Evolutionary conservation across 345 rosid genomes (phyloP).

Genomic region (Eucalyptus paniculata): DNA sequence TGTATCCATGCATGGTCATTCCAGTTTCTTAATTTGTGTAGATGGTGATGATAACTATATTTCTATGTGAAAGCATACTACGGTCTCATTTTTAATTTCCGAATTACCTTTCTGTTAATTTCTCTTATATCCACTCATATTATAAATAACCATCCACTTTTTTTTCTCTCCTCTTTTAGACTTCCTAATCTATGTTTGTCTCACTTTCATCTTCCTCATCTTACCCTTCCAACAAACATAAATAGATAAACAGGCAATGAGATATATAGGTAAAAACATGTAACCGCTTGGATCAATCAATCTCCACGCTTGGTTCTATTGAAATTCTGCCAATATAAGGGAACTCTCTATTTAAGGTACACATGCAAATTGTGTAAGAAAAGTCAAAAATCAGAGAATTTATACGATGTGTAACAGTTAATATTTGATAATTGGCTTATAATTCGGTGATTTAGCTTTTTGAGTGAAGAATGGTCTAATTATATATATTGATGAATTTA

Average conservation of each 20-base stretch:
- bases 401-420: accelerated
- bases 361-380: too few species aligned
- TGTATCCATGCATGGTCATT: neutral
- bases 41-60: neutral
- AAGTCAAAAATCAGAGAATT: too few species aligned
- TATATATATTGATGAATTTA: neutral
- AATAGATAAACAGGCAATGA: neutral
- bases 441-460: neutral
- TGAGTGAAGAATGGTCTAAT: neutral
- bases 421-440: neutral
- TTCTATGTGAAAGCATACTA: neutral
- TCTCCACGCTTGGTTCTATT: neutral
- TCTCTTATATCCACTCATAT: neutral
- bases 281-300: neutral
- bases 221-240: neutral
- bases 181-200: neutral
- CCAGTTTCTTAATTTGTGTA: neutral
- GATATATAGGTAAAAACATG: neutral
- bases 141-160: neutral
- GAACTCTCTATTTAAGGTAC: neutral
- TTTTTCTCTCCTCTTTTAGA: neutral
- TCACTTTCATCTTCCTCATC: neutral
- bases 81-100: neutral
- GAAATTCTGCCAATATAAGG: neutral
- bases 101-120: neutral